Base-by-base conservation (phyloP, 73 alveolate genomes). In the Diophrys appendiculata region DNA sequence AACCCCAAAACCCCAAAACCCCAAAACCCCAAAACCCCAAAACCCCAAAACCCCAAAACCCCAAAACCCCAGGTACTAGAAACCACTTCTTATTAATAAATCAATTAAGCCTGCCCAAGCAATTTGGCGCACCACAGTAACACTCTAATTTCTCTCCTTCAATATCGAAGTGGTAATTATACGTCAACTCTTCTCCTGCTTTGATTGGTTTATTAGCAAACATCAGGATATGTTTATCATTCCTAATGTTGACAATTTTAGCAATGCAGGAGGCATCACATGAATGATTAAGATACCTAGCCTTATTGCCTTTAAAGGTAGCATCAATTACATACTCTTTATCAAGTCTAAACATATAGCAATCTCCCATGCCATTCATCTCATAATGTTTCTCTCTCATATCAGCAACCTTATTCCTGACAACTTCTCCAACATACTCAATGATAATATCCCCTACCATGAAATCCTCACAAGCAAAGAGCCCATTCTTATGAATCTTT, bases 241-340 rank as follows among this genome's bases (percentile, higher is more conserved):
- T 95, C 34, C 92, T 74, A 65, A 95, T 92, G 56, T 86, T 95
- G 64, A 92, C 92, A 68, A 94, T 88, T 84, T 92, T 91, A n/a
- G 98, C 97, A 24, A 91, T 82, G 73, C 99, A 96, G 88, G 90
- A 94, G 0, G 99, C 98, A 77, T 94, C 96, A 78, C 99, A 96
- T 43, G 97, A 88, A 76, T 96, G 99, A 87, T 96, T 96, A 28
- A 96, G 80, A 84, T 88, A 96, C 72, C 99, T 92, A 1, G 98
- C 98, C 69, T 92, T 93, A 80, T 93, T 92, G 29, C 99, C 99
- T 88, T 88, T 90, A 82, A 87, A 94, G 28, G 98, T 96, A 0
- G 99, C 99, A 91, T 96, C 99, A 23, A 96, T 94, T 73, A 96
- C 94, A 64, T 84, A 78, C 55, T 95, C 97, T 82, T 92, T 90